phyloP scores from a whole-genome alignment of 2,329 filamentous ascomycete genomes.

The Dothideomycetidae sp. region DNA sequence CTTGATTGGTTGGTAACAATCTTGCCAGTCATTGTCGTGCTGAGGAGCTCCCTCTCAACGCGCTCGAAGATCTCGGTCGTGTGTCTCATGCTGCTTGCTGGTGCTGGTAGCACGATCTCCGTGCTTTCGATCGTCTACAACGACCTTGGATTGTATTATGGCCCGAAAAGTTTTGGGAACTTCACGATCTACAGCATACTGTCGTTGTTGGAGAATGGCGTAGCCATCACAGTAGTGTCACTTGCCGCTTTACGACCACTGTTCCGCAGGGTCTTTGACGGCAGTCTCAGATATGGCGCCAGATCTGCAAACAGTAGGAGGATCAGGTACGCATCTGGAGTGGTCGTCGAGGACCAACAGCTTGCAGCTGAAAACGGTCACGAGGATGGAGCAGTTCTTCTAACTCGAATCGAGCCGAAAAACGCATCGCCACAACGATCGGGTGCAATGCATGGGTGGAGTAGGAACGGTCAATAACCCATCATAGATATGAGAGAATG shows the following conservation, averaged over 20 bases:
- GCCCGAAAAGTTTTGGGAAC: background rate
- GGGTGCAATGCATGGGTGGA: too few species aligned
- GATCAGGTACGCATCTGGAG: background rate
- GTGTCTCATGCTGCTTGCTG: conserved; percentile 24
- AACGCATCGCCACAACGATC: background rate
- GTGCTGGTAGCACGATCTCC: conserved; percentile 16
- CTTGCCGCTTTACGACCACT: conserved; percentile 8
- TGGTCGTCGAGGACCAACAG: background rate
- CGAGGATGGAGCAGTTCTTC: background rate
- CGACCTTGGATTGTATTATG: background rate
- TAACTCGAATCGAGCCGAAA: background rate
- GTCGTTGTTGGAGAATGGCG: conserved; percentile 6
- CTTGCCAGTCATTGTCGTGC: conserved; percentile 28
- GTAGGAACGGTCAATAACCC: too few species aligned
- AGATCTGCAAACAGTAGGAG: background rate
- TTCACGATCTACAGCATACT: conserved; percentile 2
- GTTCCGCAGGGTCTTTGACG: background rate
- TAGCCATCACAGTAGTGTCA: conserved; percentile 7
- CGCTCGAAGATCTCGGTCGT: conserved; percentile 29
- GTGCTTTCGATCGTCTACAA: conserved; percentile 8
- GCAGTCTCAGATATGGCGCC: background rate
- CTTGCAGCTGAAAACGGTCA: background rate
- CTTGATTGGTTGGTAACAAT: conserved; percentile 23
- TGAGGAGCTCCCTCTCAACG: conserved; percentile 27
- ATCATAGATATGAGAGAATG: too few species aligned